These are phyloP conservation scores for Teratosphaeria zuluensis DNA, from an alignment of 2,329 filamentous ascomycete genomes.

Conservation along the genomic window DNA sequence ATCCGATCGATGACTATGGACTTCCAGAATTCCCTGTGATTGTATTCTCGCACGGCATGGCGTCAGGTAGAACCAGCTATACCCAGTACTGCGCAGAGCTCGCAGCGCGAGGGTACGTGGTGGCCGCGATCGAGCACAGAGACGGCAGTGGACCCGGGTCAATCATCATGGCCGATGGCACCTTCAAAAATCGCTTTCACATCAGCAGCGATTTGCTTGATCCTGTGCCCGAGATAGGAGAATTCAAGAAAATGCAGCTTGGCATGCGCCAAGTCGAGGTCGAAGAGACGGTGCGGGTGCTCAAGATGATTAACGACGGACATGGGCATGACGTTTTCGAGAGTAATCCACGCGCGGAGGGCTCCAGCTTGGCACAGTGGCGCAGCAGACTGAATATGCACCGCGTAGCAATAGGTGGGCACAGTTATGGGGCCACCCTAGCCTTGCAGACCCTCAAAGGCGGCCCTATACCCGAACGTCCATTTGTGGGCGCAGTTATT, in stretches of 20 bases:
- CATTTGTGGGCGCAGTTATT: constrained; percentile 49
- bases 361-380: constrained; percentile 41
- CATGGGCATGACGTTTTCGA: constrained; percentile 25
- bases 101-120: constrained; percentile 36
- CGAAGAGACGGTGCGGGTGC: constrained; percentile 34
- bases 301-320: constrained; percentile 31
- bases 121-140: constrained; percentile 39
- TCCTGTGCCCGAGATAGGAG: constrained; percentile 17
- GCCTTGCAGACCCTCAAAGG: constrained; percentile 51
- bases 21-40: constrained; percentile 31
- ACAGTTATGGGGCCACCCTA: constrained; percentile 58
- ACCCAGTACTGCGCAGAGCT: constrained; percentile 38
- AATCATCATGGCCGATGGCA: constrained; percentile 28
- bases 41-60: constrained; percentile 40
- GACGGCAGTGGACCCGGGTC: constrained; percentile 38
- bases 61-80: constrained; percentile 36
- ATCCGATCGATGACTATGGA: constrained; percentile 21
- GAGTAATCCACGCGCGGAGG: constrained; percentile 42
- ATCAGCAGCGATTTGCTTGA: constrained; percentile 27
- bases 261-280: constrained; percentile 38
- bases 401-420: constrained; percentile 49
- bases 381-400: constrained; percentile 44
- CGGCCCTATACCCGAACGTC: constrained; percentile 33
- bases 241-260: constrained; percentile 34
- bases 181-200: constrained; percentile 28